Percentiles rank a stretch among this genome's conserved stretches.
phyloP scores from a whole-genome alignment of 2,329 filamentous ascomycete genomes.

The Arthrobotrys sphaeroides region DNA sequence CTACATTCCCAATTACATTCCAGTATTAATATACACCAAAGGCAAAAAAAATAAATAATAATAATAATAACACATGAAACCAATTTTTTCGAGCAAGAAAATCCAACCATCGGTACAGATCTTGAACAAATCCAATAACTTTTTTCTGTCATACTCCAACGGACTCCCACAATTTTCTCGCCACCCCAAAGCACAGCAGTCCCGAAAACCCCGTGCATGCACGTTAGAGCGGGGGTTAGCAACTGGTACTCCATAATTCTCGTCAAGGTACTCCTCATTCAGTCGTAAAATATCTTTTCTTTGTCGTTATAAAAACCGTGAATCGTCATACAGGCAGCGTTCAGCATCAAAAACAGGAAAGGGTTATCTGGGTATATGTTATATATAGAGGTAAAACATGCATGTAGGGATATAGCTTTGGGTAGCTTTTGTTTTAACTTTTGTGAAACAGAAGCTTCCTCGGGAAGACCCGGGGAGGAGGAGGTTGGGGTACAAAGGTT shows the following conservation, averaged over 20 bases:
- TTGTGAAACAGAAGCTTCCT: conserved; percentile 22
- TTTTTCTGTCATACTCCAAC: conserved; percentile 5
- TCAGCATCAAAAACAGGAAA: conserved; percentile 22
- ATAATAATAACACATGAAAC: neutral
- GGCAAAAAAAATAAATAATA: neutral
- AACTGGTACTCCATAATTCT: neutral
- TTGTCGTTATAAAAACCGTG: conserved; percentile 24
- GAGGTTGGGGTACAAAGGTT: conserved; percentile 9
- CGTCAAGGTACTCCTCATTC: conserved; percentile 1
- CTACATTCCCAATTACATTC: conserved; percentile 12
- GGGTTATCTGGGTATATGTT: conserved; percentile 11
- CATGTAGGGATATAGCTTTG: neutral
- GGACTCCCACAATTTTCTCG: neutral
- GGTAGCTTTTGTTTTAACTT: conserved; percentile 9
- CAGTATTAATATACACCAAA: conserved; percentile 15
- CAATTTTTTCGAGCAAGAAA: neutral
- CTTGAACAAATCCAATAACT: conserved; percentile 2
- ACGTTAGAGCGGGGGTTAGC: neutral
- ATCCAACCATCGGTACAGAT: neutral
- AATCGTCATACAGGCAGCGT: conserved; percentile 25
- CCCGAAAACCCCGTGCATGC: neutral
- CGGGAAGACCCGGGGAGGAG: conserved; percentile 2
- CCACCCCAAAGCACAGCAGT: neutral
- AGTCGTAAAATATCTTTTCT: conserved; percentile 6
- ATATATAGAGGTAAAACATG: neutral